Evolutionary conservation across 139 green algal genomes (phyloP).

Genomic region (Spirogloea muscicola): DNA sequence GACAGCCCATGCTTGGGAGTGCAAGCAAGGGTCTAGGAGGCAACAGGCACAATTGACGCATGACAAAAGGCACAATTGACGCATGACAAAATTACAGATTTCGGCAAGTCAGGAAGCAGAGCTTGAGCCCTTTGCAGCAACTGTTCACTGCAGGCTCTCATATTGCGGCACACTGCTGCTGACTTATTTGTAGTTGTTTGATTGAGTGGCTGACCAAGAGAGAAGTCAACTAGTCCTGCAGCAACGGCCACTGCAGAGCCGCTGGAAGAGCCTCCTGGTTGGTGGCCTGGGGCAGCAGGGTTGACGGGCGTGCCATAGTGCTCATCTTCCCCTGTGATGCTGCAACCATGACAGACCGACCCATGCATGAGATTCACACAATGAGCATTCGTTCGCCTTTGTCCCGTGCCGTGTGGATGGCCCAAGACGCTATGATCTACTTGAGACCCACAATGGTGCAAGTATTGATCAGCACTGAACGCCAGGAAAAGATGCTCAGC

Average conservation of each 20-base stretch:
- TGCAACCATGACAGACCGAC: not conserved
- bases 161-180: conserved; percentile 4
- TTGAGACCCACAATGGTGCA: too few relatives aligned
- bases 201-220: conserved; percentile 13
- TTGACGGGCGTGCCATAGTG: conserved; percentile 90
- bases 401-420: not conserved
- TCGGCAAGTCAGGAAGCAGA: not conserved
- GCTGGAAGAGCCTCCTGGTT: conserved; percentile 86
- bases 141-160: conserved; percentile 4
- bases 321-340: conserved; percentile 72
- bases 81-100: not conserved
- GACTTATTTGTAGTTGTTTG: conserved; percentile 1
- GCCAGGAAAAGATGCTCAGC: too few relatives aligned
- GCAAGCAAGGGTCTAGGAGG: not conserved
- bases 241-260: conserved; percentile 83
- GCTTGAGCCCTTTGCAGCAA: not conserved
- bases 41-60: not conserved
- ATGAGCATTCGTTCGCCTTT: not conserved
- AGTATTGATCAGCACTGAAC: too few relatives aligned
- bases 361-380: not conserved
- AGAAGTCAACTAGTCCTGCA: conserved; percentile 60
- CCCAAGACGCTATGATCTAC: not conserved
- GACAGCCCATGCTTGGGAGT: not conserved
- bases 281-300: conserved; percentile 64
- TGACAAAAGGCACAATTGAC: conserved; percentile 1